Evolutionary conservation across 768 basidiomycete species (phyloP).

Genomic region (Xerocomellus dryophilus): DNA sequence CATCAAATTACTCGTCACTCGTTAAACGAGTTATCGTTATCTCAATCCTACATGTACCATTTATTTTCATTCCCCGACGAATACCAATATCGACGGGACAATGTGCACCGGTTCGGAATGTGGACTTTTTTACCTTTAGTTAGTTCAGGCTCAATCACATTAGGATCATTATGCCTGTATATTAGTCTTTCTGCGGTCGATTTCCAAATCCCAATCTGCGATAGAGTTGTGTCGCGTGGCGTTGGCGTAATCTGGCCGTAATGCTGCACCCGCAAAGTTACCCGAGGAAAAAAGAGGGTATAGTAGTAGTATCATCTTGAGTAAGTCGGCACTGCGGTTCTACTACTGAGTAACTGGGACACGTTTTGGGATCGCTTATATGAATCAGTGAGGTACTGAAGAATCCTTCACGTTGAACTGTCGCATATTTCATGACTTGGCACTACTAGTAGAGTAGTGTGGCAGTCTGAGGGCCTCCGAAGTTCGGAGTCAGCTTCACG

Average conservation of each 20-base stretch:
- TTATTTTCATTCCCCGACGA: background rate
- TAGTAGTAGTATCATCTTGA: no score
- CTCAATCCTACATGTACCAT: conserved; percentile 13
- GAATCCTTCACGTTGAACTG: no score
- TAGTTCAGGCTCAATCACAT: background rate
- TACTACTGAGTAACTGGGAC: no score
- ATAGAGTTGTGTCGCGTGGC: background rate
- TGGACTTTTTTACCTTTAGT: background rate
- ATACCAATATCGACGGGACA: background rate
- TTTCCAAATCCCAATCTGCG: background rate
- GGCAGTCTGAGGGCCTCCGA: no score
- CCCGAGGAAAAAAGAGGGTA: no score
- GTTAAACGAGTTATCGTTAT: background rate
- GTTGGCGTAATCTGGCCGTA: background rate
- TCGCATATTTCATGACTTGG: no score
- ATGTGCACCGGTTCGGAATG: background rate
- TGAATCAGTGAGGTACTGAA: no score
- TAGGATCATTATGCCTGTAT: background rate
- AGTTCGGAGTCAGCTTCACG: no score
- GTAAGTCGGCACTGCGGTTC: no score
- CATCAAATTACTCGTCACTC: background rate
- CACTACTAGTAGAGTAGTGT: no score
- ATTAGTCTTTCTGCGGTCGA: background rate
- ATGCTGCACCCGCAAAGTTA: background rate
- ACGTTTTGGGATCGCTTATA: no score